Evolutionary conservation across 1,284 basidiomycete genomes (phyloP).

Genomic region (Termitomyces sp.): DNA sequence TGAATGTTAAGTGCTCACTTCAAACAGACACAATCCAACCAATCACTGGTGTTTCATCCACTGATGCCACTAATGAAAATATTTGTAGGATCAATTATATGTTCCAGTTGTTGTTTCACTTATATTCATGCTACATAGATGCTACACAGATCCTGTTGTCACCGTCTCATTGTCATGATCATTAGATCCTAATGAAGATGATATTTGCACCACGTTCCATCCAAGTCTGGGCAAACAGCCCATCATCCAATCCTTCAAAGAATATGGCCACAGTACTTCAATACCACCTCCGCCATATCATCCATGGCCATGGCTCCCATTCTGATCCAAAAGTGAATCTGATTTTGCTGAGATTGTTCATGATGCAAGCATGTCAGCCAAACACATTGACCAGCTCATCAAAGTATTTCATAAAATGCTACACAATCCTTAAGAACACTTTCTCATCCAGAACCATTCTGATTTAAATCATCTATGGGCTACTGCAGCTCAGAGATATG

Average conservation of each 20-base stretch:
- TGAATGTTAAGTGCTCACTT: not conserved
- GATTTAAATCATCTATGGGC: constrained; percentile 11
- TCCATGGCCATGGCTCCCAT: constrained; percentile 10
- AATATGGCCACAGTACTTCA: not conserved
- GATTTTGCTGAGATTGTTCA: constrained; percentile 14
- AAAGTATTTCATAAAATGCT: constrained; percentile 2
- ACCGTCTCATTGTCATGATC: too few relatives aligned
- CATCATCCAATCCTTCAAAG: constrained; percentile 6
- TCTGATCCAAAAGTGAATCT: constrained; percentile 12
- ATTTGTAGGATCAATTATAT: too few relatives aligned
- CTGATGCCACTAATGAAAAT: too few relatives aligned
- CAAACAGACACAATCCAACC: not conserved
- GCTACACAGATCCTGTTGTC: too few relatives aligned
- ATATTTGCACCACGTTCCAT: too few relatives aligned
- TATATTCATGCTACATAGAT: too few relatives aligned
- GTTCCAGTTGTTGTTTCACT: too few relatives aligned
- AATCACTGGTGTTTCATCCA: not conserved
- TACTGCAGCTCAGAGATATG: not conserved
- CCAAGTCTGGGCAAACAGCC: too few relatives aligned
- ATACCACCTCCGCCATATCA: not conserved
- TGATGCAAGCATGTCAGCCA: constrained; percentile 7
- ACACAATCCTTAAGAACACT: not conserved
- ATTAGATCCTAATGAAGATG: too few relatives aligned
- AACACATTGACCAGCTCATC: constrained; percentile 1
- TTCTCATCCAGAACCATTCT: constrained; percentile 6